Percentiles rank a stretch among this genome's conserved stretches.
Conservation (phyloP, 2,329 filamentous ascomycete genomes). For the Paracoccidioides brasiliensis region DNA sequence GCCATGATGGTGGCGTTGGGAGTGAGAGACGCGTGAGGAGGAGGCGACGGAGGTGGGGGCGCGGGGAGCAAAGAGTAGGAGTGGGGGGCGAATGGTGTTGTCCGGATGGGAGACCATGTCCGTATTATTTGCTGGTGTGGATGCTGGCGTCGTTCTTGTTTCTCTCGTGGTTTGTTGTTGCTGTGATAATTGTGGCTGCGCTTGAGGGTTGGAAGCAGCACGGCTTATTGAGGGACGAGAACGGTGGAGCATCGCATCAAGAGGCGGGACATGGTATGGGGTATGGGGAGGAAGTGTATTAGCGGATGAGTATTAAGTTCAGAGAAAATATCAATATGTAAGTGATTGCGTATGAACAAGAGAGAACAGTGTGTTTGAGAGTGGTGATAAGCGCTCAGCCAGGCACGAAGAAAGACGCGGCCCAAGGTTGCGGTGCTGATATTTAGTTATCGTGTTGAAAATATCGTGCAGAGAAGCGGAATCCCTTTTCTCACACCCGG, state of each 20-base stretch:
- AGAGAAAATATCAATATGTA: neutral
- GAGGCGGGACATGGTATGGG: neutral
- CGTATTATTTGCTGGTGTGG: constrained; percentile 2
- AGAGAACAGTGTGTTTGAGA: neutral
- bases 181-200: constrained; percentile 1
- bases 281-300: constrained; percentile 1
- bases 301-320: neutral
- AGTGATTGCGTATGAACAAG: neutral
- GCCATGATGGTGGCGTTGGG: constrained; percentile 1
- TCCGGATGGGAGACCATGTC: constrained; percentile 34
- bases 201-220: neutral
- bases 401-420: neutral
- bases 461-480: no score
- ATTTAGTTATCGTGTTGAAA: no score
- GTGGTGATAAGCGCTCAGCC: neutral
- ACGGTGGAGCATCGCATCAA: constrained; percentile 1
- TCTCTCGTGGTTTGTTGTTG: no score
- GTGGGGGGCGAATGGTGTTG: constrained; percentile 41
- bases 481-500: no score
- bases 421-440: neutral
- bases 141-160: neutral
- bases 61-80: constrained; percentile 32
- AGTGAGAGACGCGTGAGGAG: constrained; percentile 30
- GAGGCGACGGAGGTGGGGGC: constrained; percentile 44
- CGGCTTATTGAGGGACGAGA: neutral